Conservation (phyloP, 2,329 filamentous ascomycete species). For the Myriosclerotinia scirpicola region DNA sequence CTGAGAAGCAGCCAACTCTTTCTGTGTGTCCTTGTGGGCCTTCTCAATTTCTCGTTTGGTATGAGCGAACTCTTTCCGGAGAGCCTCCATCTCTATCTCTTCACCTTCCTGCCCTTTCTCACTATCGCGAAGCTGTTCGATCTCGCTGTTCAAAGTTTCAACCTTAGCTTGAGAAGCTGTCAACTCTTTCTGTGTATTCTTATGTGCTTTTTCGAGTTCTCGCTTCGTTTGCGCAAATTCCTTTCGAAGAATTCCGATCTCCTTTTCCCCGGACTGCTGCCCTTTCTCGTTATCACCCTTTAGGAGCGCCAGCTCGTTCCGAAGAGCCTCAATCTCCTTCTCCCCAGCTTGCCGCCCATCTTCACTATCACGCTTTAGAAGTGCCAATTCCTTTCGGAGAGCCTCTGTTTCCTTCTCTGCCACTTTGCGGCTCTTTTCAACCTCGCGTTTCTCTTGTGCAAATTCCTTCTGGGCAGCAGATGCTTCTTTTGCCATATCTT, state of each 20-base stretch:
- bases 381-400: constrained; percentile 38
- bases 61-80: constrained; percentile 42
- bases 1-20: constrained; percentile 47
- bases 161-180: constrained; percentile 59
- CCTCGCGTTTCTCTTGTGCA: constrained; percentile 39
- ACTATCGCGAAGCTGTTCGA: constrained; percentile 36
- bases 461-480: constrained; percentile 43
- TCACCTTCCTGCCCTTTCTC: constrained; percentile 50
- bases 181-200: constrained; percentile 35
- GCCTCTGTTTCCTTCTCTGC: constrained; percentile 38
- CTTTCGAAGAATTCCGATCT: constrained; percentile 43
- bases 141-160: constrained; percentile 46
- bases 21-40: constrained; percentile 33
- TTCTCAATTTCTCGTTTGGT: constrained; percentile 39
- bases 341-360: constrained; percentile 42
- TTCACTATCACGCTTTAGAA: constrained; percentile 45
- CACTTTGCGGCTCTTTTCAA: constrained; percentile 30
- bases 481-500: constrained; percentile 42
- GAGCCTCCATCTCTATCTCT: constrained; percentile 43
- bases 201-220: constrained; percentile 35
- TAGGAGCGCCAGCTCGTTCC: constrained; percentile 42
- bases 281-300: constrained; percentile 46
- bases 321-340: constrained; percentile 39
- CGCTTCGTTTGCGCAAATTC: constrained; percentile 41
- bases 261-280: constrained; percentile 51